Evolutionary conservation across 1,284 basidiomycete genomes (phyloP), one percentile per base, ranked within the genome.

Genomic region (Cryptococcus maquisensis): DNA sequence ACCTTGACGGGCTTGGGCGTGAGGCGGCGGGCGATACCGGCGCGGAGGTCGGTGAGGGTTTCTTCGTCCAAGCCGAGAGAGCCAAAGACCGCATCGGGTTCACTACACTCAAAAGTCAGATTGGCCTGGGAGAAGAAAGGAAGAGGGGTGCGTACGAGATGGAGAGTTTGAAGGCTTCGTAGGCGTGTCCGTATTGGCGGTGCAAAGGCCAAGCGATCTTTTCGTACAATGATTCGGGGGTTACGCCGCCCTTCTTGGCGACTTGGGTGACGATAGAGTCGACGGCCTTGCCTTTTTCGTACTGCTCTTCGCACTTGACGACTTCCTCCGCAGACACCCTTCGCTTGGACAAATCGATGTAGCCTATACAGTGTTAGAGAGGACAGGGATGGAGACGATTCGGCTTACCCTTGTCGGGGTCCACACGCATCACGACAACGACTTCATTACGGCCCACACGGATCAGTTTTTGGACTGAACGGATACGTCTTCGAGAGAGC

Each of bases 261-360:
- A 97, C 94, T 73, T 97, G 91, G 24, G 90, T 85, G 76, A 96
- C 85, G 75, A 97, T 96, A 15, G 90, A 93, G 51, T 90, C 86
- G 42, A 95, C 91, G 4, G 90, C 86, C 79, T 96, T 96, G 42
- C 91, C 93, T 79, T 98, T 98, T 83, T 94, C 94, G 79, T 91
- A 98, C 51, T 91, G 86, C 72, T 98, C 95, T 77, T 98, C 96
- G 79, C 96, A 98, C 80, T 97, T 97, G 48, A 88, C 85, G 67
- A 98, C 95, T 75, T 98, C 95, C 76, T 99, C 96, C 10, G 95
- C 89, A 10, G 94, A 97, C n/a, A 99, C 95, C 69, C 96, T 88
- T 66, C 96, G 87, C 81, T 99, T 99, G 51, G 94, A 98, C 39
- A 98, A 81, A 83, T 99, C 95, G 71, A 99, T 99, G 79, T 98